Evolutionary conservation across 1,284 basidiomycete species (phyloP), one percentile per base, ranked within the genome.

Genomic region (Acaromyces ingoldii): DNA sequence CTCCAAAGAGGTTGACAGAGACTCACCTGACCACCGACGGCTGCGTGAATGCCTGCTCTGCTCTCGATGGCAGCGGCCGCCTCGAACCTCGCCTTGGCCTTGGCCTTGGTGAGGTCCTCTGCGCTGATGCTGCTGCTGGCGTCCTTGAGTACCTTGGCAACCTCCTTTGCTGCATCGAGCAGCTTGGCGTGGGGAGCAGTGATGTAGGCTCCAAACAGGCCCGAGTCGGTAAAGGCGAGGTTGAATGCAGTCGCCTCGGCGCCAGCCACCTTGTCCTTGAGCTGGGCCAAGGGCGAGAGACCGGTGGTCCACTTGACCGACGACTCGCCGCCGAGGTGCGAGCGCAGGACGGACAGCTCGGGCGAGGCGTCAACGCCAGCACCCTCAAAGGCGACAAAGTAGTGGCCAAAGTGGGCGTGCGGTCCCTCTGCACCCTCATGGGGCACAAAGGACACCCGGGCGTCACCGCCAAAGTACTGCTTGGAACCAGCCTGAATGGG

Each of bases 381-480:
- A 29, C 70, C 71, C 51, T 74, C 60, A 41, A 71, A 75, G 31
- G 55, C 72, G 42, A 75, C 55, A 44, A 74, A 65, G 44, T 72
- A 68, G 63, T 75, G 71, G 37, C 62, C 70, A 44, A 59, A 51
- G 46, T 59, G 51, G 36, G 62, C 63, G 24, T 48, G 60, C 28
- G 57, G 60, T 57, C 58, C 53, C 42, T 65, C 62, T n/a, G 58
- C 45, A 26, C 67, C 69, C 53, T 73, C 69, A 10, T 66, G 57
- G 17, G 68, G 64, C 17, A 59, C 49, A 39, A 65, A 70, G 31
- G 64, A 59, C 4, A 69, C 60, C 15, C 72, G 67, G 56, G 59
- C 62, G 47, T 74, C 72, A 47, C 72, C 72, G 42, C 72, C 72
- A 58, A 65, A 70, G 70, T 75, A 75, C 34, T 45, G 42, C 57